Percentiles rank a stretch among this genome's conserved stretches.
These are phyloP conservation scores for Jamesozyma rosinii DNA, from an alignment of 805 yeast species.

Conservation along the genomic window DNA sequence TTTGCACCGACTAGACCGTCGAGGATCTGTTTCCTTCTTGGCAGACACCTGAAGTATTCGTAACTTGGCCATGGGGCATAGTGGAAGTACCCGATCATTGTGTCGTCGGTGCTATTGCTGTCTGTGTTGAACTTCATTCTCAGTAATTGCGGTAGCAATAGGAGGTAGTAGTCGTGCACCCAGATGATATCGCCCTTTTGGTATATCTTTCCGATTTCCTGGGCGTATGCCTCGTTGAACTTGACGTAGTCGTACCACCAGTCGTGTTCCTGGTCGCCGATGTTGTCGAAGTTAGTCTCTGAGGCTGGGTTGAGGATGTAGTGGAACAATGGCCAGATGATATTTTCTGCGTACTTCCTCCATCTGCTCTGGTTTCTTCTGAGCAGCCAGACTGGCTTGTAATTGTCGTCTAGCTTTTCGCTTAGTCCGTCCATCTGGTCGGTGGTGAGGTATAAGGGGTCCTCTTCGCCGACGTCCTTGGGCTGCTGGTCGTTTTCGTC, in stretches of 20 bases:
- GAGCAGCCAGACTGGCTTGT: conserved; percentile 76
- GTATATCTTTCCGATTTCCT: conserved; percentile 62
- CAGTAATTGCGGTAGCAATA: conserved; percentile 73
- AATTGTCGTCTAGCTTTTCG: conserved; percentile 31
- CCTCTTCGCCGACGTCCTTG: conserved; percentile 30
- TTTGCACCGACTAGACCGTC: conserved; percentile 91
- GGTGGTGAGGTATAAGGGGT: conserved; percentile 51
- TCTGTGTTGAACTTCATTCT: conserved; percentile 48
- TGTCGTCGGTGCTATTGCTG: conserved; percentile 30
- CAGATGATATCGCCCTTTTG: conserved; percentile 84
- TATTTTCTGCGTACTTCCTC: conserved; percentile 84
- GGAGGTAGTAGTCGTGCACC: conserved; percentile 84
- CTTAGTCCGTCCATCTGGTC: conserved; percentile 40
- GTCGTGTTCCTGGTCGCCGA: conserved; percentile 45
- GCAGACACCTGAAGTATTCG: conserved; percentile 83
- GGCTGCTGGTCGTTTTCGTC: background rate
- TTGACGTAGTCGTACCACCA: conserved; percentile 88
- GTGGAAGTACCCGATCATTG: conserved; percentile 65
- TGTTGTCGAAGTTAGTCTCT: conserved; percentile 37
- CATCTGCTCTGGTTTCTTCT: conserved; percentile 73
- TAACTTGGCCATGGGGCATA: conserved; percentile 94
- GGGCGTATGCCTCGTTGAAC: conserved; percentile 84
- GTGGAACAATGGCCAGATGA: conserved; percentile 91
- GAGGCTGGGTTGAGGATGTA: conserved; percentile 74
- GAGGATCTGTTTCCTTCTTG: conserved; percentile 70